Evolutionary conservation across 257 asterid species (phyloP), one percentile per base, ranked within the genome.

Genomic region (Primulina eburnea): DNA sequence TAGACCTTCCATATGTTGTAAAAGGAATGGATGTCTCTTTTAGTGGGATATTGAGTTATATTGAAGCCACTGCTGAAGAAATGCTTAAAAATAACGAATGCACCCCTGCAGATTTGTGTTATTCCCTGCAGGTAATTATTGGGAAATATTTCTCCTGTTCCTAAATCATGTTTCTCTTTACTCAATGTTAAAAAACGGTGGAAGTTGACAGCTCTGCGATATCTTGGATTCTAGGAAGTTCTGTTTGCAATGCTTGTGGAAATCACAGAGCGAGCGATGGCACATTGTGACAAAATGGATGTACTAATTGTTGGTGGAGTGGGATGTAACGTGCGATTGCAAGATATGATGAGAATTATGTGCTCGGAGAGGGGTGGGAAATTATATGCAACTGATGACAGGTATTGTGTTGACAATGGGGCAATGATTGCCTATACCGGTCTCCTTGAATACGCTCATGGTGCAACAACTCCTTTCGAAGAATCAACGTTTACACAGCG

Each of bases 401-500:
- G 99, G 59, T 93, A 93, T 67, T 93, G 99, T 67, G 32, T 93
- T 56, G 97, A 93, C 81, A 93, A 93, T 12, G 99, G 99, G 34
- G 99, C 97, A 6, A 93, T 93, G 99, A 93, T 93, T 76, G 99
- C 99, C 47, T 93, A 93, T 68, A 90, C 99, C 0, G 99, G 99
- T 24, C 89, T 93, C 55, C 85, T 93, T 66, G 99, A 88, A 53
- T 86, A 76, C 50, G 96, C 97, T n/a, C 80, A 86, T 55, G 99
- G 97, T 16, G 35, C 71, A 6, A 65, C 92, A 6, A 92, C 95
- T 20, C 95, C 88, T 0, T 70, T 92, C 6, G 92, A 92, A 71
- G 97, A 90, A 75, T 83, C 99, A 12, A 93, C 96, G 2, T 89
- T 93, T 60, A 93, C 99, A 3, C 99, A 93, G 53, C 73, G 97